Evolutionary conservation across 306 rosid genomes (phyloP).

Genomic region (Canavalia ensiformis): DNA sequence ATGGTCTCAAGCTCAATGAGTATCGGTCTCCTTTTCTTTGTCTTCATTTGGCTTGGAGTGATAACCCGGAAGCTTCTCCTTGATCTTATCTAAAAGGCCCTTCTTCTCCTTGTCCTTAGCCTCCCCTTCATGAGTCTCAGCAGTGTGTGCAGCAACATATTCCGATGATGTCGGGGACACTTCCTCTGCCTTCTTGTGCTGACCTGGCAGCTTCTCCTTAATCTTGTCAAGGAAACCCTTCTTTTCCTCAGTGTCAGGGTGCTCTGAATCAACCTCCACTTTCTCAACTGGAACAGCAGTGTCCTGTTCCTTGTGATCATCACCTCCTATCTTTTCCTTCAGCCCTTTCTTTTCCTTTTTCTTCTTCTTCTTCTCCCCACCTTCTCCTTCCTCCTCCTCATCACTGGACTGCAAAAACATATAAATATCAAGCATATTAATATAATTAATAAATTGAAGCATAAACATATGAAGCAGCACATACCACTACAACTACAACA

Average conservation of each 20-base stretch:
- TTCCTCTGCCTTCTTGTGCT: constrained; percentile 70
- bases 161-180: constrained; percentile 6
- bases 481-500: no score
- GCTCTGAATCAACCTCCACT: constrained; percentile 50
- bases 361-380: constrained; percentile 52
- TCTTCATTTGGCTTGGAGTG: constrained; percentile 48
- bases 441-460: background rate
- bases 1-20: background rate
- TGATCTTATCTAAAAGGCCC: constrained; percentile 78
- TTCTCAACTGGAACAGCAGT: constrained; percentile 58
- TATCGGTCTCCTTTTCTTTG: constrained; percentile 20
- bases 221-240: constrained; percentile 79
- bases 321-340: constrained; percentile 44
- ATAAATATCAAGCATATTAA: background rate
- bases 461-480: no score
- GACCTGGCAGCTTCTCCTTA: constrained; percentile 78
- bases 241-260: constrained; percentile 57
- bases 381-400: constrained; percentile 61
- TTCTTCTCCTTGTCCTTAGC: constrained; percentile 66
- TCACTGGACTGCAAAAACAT: constrained; percentile 70
- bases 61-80: constrained; percentile 79
- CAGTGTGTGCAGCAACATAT: background rate
- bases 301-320: constrained; percentile 40
- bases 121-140: constrained; percentile 54
- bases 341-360: constrained; percentile 60